Conservation (phyloP, 345 rosid genomes). For the thale cress (Arabidopsis thaliana) region DNA sequence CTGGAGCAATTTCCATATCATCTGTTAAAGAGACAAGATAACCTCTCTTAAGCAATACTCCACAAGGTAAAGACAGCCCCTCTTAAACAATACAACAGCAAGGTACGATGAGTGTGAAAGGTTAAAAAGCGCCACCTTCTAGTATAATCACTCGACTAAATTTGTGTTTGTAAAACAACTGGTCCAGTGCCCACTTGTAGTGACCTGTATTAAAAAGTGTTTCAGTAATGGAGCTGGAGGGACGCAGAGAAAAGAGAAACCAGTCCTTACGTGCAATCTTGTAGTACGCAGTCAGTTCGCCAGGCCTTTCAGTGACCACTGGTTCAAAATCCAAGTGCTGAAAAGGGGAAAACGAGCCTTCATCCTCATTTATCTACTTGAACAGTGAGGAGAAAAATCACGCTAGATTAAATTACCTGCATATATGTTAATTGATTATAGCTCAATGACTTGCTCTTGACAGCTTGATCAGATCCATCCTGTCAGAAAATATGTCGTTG, state of each 20-base stretch:
- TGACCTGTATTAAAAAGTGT: constrained; percentile 58
- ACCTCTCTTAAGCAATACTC: constrained; percentile 33
- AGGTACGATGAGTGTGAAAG: constrained; percentile 23
- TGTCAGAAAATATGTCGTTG: constrained; percentile 39
- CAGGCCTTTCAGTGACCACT: constrained; percentile 83
- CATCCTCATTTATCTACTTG: constrained; percentile 12
- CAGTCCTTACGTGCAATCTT: constrained; percentile 78
- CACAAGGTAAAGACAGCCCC: neutral
- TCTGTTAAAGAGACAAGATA: constrained; percentile 61
- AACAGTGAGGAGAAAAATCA: constrained; percentile 24
- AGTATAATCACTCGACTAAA: constrained; percentile 83
- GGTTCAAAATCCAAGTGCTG: constrained; percentile 86
- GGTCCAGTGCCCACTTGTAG: constrained; percentile 96
- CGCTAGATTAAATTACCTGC: constrained; percentile 59
- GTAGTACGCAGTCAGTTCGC: constrained; percentile 93
- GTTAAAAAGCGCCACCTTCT: constrained; percentile 65
- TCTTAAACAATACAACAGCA: neutral
- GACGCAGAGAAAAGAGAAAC: constrained; percentile 37
- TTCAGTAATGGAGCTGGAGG: constrained; percentile 39
- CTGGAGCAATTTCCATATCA: constrained; percentile 98
- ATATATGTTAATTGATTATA: constrained; percentile 81
- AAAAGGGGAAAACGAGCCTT: constrained; percentile 35
- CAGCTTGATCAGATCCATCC: constrained; percentile 82
- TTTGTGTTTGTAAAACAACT: constrained; percentile 83
- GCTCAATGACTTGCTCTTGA: constrained; percentile 81